Percentiles rank a stretch among this genome's conserved stretches.
Evolutionary conservation across 2,329 filamentous ascomycete species (phyloP).

Genomic region (Coniella lustricola): DNA sequence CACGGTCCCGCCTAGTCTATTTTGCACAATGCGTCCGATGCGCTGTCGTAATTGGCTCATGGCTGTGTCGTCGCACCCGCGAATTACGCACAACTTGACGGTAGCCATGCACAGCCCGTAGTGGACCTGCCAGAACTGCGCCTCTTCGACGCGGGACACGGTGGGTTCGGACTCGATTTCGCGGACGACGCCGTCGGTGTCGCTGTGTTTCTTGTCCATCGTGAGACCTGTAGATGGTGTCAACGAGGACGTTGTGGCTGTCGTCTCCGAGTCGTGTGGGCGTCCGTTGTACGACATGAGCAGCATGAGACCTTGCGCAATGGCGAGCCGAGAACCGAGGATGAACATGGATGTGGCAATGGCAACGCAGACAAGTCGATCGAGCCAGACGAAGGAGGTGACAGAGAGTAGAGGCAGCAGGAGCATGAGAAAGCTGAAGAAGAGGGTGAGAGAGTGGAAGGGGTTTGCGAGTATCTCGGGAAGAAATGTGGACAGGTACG

Average conservation of each 20-base stretch:
- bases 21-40: slow-evolving; percentile 72
- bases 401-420: slow-evolving; percentile 75
- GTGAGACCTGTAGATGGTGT: slow-evolving; percentile 14
- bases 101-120: slow-evolving; percentile 96
- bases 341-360: slow-evolving; percentile 86
- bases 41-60: slow-evolving; percentile 68
- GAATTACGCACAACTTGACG: slow-evolving; percentile 66
- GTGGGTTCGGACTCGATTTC: slow-evolving; percentile 78
- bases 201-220: slow-evolving; percentile 29
- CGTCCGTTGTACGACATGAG: slow-evolving; percentile 74
- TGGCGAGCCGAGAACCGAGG: slow-evolving; percentile 75
- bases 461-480: slow-evolving; percentile 89
- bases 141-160: slow-evolving; percentile 75
- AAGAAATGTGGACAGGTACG: slow-evolving; percentile 62
- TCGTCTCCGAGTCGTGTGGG: slow-evolving; percentile 4
- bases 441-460: slow-evolving; percentile 88
- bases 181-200: slow-evolving; percentile 62
- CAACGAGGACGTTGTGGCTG: too few species aligned
- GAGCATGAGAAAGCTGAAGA: slow-evolving; percentile 67
- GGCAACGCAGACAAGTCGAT: slow-evolving; percentile 70
- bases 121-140: slow-evolving; percentile 97
- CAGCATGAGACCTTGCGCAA: slow-evolving; percentile 85
- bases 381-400: slow-evolving; percentile 74
- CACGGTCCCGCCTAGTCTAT: slow-evolving; percentile 60
- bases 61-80: slow-evolving; percentile 61